A percentile compares a stretch with the other conserved stretches of the same genome.
Conservation (phyloP, 2,329 filamentous ascomycete genomes). For the Ascosphaera apis region DNA sequence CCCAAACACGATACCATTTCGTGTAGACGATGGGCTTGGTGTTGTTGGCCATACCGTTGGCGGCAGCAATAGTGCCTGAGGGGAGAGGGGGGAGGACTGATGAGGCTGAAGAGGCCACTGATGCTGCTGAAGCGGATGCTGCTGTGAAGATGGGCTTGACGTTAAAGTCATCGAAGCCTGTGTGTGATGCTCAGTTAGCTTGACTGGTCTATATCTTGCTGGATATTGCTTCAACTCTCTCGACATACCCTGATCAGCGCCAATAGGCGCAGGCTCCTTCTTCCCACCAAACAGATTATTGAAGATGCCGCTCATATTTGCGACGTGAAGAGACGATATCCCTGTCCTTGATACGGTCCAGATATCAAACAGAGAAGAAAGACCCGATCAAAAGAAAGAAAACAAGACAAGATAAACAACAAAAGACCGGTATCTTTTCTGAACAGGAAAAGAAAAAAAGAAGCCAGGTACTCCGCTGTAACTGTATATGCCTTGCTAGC, state of each 20-base stretch:
- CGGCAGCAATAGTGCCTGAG: constrained; percentile 18
- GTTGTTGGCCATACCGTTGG: constrained; percentile 15
- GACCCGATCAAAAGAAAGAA: neutral
- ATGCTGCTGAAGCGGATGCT: constrained; percentile 22
- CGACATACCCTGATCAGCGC: constrained; percentile 9
- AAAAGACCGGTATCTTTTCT: too few relatives aligned
- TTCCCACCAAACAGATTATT: constrained; percentile 9
- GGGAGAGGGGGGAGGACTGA: neutral
- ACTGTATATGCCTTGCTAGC: too few relatives aligned
- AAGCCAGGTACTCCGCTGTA: too few relatives aligned
- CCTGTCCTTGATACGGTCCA: neutral
- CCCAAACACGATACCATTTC: constrained; percentile 92
- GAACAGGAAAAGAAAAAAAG: too few relatives aligned
- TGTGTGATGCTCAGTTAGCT: neutral
- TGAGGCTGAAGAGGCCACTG: constrained; percentile 10
- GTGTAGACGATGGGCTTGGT: constrained; percentile 39
- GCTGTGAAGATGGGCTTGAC: constrained; percentile 45
- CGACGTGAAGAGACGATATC: neutral
- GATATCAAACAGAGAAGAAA: neutral
- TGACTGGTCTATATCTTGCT: too few relatives aligned
- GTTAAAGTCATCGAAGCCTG: constrained; percentile 90
- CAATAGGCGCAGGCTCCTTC: constrained; percentile 5
- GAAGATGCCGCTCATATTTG: constrained; percentile 8
- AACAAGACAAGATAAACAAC: too few relatives aligned
- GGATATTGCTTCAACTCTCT: too few relatives aligned